Evolutionary conservation across 495 filamentous ascomycete genomes (phyloP), one percentile per base, ranked within the genome.

Genomic region (Collariella sp.): DNA sequence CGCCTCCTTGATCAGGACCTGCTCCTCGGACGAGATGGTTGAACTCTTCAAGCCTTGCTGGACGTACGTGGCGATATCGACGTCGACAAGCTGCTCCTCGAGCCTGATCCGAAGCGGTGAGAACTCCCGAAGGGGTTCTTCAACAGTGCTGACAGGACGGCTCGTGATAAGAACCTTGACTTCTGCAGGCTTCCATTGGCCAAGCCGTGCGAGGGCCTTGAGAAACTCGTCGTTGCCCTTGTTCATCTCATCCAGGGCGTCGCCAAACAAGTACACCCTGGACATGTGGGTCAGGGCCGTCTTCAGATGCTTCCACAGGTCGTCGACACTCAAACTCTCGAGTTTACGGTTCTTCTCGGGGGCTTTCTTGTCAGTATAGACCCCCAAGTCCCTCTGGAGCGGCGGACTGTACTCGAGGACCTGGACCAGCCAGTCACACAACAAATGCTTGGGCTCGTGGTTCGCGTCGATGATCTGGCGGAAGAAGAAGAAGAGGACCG

Each of bases 401-500:
- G 55, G 58, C 0, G 69, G 66, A 34, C 68, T 73, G 42, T 64
- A 70, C 5, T 57, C 36, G 1, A 79, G 61, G 1, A 77, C n/a
- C 55, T 76, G 72, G 13, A 52, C 58, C 9, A 75, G 51, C 67
- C 69, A 79, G 62, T 78, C 77, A 13, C 72, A 73, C 67, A 61
- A 74, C 69, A 62, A 31, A 16, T 50, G 52, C 11, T 36, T 31
- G 3, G 76, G 75, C n/a, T 61, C 56, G 56, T 72, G 70, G 52
- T 81, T 80, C 6, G 71, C 66, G 20, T 61, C 58, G 50, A 81
- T 73, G 56, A 78, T 79, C 40, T 79, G 72, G 2, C 77, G 71
- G 57, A 79, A 78, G 63, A 82, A 82, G 63, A 82, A 79, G 56
- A 61, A 79, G 0, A 80, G 61, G 1, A 78, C 71, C 1, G 73